Base-by-base conservation (phyloP, 2,329 filamentous ascomycete genomes). In the Stagonosporopsis tanaceti region DNA sequence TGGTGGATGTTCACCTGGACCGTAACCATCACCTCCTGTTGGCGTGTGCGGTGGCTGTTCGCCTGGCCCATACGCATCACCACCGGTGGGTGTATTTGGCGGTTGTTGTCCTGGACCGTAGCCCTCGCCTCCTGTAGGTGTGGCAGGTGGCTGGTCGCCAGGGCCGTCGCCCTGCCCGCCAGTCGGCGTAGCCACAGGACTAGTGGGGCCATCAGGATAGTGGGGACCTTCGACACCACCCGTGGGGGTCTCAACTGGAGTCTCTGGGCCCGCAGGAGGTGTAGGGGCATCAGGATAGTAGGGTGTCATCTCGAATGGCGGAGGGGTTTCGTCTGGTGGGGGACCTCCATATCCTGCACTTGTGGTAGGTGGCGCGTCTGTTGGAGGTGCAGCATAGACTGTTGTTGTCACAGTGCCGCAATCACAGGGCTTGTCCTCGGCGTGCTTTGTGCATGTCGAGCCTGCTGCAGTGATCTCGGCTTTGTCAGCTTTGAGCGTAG, bases 351-450 rank as follows among this genome's bases (percentile, higher is more conserved):
- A 39, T 12, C 20, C 35, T 17, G 25, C 24, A 22, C 25, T 28
- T 20, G 40, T 45, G 20, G 20, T 25, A 24, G 28, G 28, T 6
- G 42, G 42, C 2, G 17, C 41, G 15, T 12, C 41, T 11, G 53
- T 57, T 0, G 47, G 41, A 1, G 53, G 47, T 6, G 17, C 14
- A 1, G 47, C 53, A n/a, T 56, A 56, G 2, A 50, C 35, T 8
- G 47, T 56, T 4, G 47, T 55, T 11, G 46, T 50, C 2, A 42
- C 39, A 7, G 35, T 46, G 12, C 45, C 46, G 34, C 53, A 56
- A 12, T 24, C 38, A 24, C 53, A 56, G 8, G 40, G 40, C 53
- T 50, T 41, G 3, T 40, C 40, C 12, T 28, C 25, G 28, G 17
- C 34, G 27, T 40, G 42, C 42, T 41, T 53, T 5, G 42, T 53